Base-by-base conservation (phyloP, 192 early-diverging fungal genomes). In the Coemansia reversa region DNA sequence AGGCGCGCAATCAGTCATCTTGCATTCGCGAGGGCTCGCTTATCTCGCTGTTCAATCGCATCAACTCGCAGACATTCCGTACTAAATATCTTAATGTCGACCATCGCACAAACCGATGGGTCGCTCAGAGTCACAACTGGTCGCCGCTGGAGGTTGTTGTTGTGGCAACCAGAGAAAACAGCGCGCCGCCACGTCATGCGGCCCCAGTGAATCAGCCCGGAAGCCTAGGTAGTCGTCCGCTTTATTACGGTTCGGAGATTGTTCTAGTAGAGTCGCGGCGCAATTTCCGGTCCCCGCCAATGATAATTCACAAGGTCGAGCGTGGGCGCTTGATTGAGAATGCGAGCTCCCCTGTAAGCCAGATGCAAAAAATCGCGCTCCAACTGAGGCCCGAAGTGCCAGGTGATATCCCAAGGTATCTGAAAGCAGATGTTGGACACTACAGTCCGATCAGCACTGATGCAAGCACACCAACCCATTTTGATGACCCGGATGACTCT, bases 41-140 rank as follows among this genome's bases (percentile, higher is more conserved):
- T 7, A 85, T 97, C 14, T 89, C 92, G 11, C 82, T 97, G 25
- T 95, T 94, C 72, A 95, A 94, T 63, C 91, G 94, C 58, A 89
- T 93, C 69, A 93, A 91, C 71, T 92, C 93, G 14, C 94, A 97
- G 83, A 94, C 92, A 0, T 90, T 91, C 55, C 87, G 87, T 51
- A 95, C 94, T 48, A 90, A 93, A 62, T 95, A 90, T 66, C 85
- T 95, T 69, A 84, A 85, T 18, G 83, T 88, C 8, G 82, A 87
- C 63, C 70, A 76, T 53, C 49, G 58, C 47, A 79, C 63, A 16
- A 66, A 67, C 53, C 66, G 74, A 48, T 76, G 70, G 79, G 64
- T 82, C 4, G 79, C 79, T 6, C 79, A 82, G 67, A 76, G 79
- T 55, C 69, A 82, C 55, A 82, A 82, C 68, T 82, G 79, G 79